Evolutionary conservation across 768 basidiomycete species (phyloP).

Genomic region (Hypsizygus marmoreus): DNA sequence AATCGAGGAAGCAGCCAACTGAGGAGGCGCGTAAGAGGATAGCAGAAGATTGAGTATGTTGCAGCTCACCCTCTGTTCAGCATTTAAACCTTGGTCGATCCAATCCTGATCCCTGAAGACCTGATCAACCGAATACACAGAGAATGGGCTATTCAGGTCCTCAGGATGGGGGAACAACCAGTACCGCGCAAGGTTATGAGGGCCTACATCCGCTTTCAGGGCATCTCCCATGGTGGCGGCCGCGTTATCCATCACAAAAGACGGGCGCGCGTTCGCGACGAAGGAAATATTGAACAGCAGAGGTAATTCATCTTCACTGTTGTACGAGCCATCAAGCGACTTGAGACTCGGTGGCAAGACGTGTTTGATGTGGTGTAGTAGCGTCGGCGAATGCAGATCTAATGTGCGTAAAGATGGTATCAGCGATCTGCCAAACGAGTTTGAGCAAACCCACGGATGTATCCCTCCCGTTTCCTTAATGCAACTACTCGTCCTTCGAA

Average conservation of each 20-base stretch:
- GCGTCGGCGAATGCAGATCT: conserved; percentile 43
- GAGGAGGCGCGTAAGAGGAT: conserved; percentile 3
- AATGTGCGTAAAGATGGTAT: not conserved
- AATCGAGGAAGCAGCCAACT: conserved; percentile 47
- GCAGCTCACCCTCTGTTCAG: conserved; percentile 43
- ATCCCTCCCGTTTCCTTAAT: conserved; percentile 46
- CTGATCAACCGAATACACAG: conserved; percentile 21
- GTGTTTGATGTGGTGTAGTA: conserved; percentile 42
- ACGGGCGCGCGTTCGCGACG: conserved; percentile 43
- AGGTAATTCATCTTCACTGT: conserved; percentile 38
- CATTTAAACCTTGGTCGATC: conserved; percentile 48
- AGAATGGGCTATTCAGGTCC: conserved; percentile 25
- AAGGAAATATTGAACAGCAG: conserved; percentile 51
- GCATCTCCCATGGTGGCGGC: conserved; percentile 28
- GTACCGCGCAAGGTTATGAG: conserved; percentile 33
- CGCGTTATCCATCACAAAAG: conserved; percentile 46
- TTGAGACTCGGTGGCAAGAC: conserved; percentile 25
- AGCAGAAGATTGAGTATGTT: not conserved
- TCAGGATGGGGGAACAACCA: conserved; percentile 49
- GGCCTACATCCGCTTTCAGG: conserved; percentile 16
- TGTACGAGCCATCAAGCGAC: conserved; percentile 19
- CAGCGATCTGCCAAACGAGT: not conserved
- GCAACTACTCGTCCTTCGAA: conserved; percentile 47
- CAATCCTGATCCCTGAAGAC: conserved; percentile 36
- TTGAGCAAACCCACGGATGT: conserved; percentile 46